phyloP scores from a whole-genome alignment of 352 stramenopile genomes.

The Pythium scleroteichum region DNA sequence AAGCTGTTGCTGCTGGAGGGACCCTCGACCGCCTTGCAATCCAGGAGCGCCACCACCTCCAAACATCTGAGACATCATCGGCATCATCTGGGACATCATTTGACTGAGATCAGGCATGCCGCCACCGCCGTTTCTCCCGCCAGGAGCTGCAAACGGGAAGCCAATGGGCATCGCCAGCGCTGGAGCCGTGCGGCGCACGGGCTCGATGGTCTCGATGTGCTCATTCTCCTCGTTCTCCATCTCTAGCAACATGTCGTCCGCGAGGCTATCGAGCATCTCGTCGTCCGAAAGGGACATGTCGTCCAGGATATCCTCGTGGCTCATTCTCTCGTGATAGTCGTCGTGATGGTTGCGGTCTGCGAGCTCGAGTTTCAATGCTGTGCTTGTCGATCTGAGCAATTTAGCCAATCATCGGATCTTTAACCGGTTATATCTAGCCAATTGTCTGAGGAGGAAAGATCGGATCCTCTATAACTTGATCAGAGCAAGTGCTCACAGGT shows the following conservation, averaged over 20 bases:
- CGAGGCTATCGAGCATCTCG: constrained; percentile 78
- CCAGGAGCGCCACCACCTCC: constrained; percentile 25
- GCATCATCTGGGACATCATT: constrained; percentile 90
- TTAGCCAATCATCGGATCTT: too few species aligned
- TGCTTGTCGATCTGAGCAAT: too few species aligned
- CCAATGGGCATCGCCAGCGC: constrained; percentile 28
- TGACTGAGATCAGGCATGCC: constrained; percentile 67
- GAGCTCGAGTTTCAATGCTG: too few species aligned
- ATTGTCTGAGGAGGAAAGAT: too few species aligned
- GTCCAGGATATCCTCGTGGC: constrained; percentile 77
- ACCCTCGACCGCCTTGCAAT: constrained; percentile 25
- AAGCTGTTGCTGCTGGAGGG: constrained; percentile 38
- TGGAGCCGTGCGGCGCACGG: constrained; percentile 15
- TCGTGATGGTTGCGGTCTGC: too few species aligned
- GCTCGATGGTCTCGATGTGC: constrained; percentile 30
- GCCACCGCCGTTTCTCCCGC: constrained; percentile 7
- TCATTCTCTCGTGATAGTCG: constrained; percentile 40
- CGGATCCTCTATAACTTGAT: too few species aligned
- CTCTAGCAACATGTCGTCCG: constrained; percentile 82
- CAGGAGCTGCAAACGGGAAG: constrained; percentile 19
- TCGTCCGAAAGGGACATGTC: constrained; percentile 86
- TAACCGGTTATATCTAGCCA: too few species aligned
- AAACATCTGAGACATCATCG: constrained; percentile 86
- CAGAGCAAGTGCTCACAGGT: neutral
- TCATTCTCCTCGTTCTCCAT: constrained; percentile 37